phyloP scores from a whole-genome alignment of 139 green algal genomes.

The Chlamydomonas incerta region DNA sequence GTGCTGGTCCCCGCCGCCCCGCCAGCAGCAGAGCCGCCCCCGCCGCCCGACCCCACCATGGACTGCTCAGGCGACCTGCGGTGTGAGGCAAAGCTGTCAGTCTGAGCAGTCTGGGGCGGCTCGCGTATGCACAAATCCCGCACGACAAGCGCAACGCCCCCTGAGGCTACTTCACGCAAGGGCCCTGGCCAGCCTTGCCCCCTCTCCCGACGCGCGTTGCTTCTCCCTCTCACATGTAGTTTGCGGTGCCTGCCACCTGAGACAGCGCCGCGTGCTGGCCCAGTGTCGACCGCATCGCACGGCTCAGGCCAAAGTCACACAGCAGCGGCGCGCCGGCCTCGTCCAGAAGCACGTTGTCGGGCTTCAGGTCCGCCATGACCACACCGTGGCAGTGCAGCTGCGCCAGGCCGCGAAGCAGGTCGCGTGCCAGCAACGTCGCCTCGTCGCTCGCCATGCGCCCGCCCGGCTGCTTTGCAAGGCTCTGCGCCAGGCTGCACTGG shows the following conservation, averaged over 20 bases:
- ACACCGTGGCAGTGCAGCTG: neutral
- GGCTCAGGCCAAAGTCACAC: neutral
- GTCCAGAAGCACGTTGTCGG: constrained; percentile 5
- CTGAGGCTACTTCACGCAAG: no score
- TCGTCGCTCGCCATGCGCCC: neutral
- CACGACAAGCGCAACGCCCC: no score
- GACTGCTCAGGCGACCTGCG: constrained; percentile 4
- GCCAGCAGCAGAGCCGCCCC: no score
- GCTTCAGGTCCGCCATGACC: neutral
- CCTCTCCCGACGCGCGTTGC: no score
- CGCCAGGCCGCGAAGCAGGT: neutral
- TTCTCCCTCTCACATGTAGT: neutral
- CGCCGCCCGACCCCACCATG: neutral
- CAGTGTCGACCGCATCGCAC: neutral
- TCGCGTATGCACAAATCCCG: no score
- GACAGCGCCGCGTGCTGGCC: neutral
- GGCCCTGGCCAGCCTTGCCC: no score
- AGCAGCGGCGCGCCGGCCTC: neutral
- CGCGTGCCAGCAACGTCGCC: neutral
- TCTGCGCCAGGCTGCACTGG: neutral
- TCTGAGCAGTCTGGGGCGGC: no score
- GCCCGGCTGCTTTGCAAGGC: neutral
- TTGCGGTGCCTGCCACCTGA: neutral
- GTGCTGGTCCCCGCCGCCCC: no score
- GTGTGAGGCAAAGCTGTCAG: no score